Evolutionary conservation across 768 basidiomycete species (phyloP), one percentile per base, ranked within the genome.

Genomic region (Lentinula edodes): DNA sequence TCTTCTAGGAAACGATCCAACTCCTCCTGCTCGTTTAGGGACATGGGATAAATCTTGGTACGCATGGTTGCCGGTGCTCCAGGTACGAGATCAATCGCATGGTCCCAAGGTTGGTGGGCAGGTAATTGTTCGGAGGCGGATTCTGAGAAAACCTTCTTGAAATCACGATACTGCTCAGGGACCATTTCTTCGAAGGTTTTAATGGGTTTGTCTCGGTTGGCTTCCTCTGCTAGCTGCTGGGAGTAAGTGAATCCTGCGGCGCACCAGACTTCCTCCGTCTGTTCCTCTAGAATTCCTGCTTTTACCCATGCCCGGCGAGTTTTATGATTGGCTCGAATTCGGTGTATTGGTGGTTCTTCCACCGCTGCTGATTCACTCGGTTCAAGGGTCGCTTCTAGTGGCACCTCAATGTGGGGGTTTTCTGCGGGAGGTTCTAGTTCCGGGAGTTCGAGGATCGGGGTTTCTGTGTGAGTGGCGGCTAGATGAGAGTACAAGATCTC

Each of bases 71-170:
- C 23, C 23, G 23, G 23, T 23, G 23, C 23, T 23, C 23, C 23
- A 23, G 23, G 23, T 23, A 23, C 1, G 23, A 23, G 23, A 23
- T 23, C 23, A 2, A 23, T 23, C 2, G 23, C 2, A 23, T 23
- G 23, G 23, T 23, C 23, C 23, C 23, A 23, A 2, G 23, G 23
- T 23, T 23, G 23, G 2, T 23, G 23, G 2, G 23, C 23, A 1
- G 23, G 23, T 23, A 23, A 2, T 23, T 2, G 23, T 23, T 73
- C 66, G 9, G 70, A 70, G 5, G 68, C 62, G 2, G 39, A 35
- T 6, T 68, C 60, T 1, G 65, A 66, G 57, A 76, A 74, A 7
- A 73, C 67, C 23, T 67, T 61, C 6, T 66, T 58, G 28, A 64
- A 70, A 23, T 67, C 59, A 51, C 66, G 69, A 35, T 66, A 58